Conservation (phyloP, 306 rosid genomes). For the Parietaria judaica region DNA sequence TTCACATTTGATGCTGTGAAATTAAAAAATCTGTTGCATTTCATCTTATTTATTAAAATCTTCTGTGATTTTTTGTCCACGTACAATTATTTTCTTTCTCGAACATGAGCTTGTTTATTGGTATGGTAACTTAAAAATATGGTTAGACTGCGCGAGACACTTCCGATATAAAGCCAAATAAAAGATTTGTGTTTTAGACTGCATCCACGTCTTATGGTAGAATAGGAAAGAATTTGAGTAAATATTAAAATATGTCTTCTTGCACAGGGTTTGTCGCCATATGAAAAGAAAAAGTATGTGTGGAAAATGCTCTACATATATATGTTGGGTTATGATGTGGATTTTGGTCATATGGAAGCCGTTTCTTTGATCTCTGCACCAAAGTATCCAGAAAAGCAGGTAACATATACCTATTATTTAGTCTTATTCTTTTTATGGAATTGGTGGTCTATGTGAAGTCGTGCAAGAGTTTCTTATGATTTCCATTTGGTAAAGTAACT, state of each 20-base stretch:
- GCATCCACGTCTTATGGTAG: neutral
- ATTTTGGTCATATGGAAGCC: slow-evolving; percentile 99
- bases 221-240: slow-evolving; percentile 5
- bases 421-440: too few relatives aligned
- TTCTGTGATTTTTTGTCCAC: too few relatives aligned
- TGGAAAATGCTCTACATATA: slow-evolving; percentile 98
- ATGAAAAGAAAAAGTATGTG: slow-evolving; percentile 96
- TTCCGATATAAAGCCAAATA: too few relatives aligned
- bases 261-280: slow-evolving; percentile 74
- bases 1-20: too few relatives aligned
- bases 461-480: too few relatives aligned
- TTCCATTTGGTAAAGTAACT: neutral
- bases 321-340: slow-evolving; percentile 99
- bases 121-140: neutral
- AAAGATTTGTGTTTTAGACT: neutral
- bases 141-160: neutral
- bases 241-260: slow-evolving; percentile 12
- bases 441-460: too few relatives aligned
- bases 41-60: too few relatives aligned
- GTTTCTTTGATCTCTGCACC: slow-evolving; percentile 99
- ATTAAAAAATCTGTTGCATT: too few relatives aligned
- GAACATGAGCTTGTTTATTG: neutral
- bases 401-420: slow-evolving; percentile 13
- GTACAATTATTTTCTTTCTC: too few relatives aligned
- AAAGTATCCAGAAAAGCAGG: slow-evolving; percentile 99